A percentile compares a stretch with the other conserved stretches of the same genome.
phyloP scores from a whole-genome alignment of 768 basidiomycete species.

The Termitomyces sp. region DNA sequence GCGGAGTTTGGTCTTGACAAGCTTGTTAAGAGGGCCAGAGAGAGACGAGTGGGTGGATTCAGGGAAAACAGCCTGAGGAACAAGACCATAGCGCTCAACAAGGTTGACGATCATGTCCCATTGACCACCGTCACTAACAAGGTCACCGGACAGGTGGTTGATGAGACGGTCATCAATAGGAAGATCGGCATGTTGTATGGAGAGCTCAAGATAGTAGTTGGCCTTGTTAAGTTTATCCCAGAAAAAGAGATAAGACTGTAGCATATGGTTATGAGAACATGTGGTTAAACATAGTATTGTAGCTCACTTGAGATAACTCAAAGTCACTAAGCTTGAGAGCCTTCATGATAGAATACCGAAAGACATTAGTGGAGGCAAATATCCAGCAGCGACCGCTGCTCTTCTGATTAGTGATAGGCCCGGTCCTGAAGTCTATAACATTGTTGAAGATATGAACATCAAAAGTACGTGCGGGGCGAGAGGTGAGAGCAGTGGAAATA shows the following conservation, averaged over 20 bases:
- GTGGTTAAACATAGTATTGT: background rate
- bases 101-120: conserved; percentile 84
- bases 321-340: conserved; percentile 84
- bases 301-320: conserved; percentile 78
- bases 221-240: conserved; percentile 95
- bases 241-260: conserved; percentile 87
- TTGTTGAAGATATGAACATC: conserved; percentile 84
- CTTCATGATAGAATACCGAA: conserved; percentile 83
- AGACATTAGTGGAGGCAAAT: conserved; percentile 87
- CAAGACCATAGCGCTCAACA: conserved; percentile 73
- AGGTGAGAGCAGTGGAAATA: conserved; percentile 58
- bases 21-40: conserved; percentile 65
- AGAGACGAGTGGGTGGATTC: conserved; percentile 82
- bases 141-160: conserved; percentile 67
- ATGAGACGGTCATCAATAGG: conserved; percentile 85
- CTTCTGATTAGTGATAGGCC: conserved; percentile 84
- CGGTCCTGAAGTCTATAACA: conserved; percentile 74
- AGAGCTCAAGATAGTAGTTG: conserved; percentile 88
- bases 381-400: conserved; percentile 93
- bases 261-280: background rate
- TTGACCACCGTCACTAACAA: conserved; percentile 90
- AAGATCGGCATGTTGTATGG: conserved; percentile 76
- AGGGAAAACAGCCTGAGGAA: conserved; percentile 80
- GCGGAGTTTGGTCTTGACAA: conserved; percentile 88
- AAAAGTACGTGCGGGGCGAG: conserved; percentile 55